phyloP scores from a whole-genome alignment of 2,329 filamentous ascomycete genomes.

The Beauveria varroae region DNA sequence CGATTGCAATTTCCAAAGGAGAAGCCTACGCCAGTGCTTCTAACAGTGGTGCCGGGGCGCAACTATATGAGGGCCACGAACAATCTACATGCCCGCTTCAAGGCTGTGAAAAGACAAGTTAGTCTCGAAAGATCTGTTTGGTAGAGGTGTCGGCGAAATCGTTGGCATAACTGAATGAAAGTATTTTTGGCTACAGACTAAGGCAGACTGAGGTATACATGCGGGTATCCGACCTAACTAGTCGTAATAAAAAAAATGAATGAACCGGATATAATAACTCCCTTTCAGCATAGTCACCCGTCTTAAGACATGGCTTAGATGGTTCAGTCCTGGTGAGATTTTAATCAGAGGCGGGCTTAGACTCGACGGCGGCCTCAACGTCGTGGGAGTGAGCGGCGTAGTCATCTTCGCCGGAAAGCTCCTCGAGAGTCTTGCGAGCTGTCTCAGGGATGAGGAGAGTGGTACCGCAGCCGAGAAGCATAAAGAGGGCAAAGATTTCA shows the following conservation, averaged over 20 bases:
- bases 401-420: slow-evolving; percentile 37
- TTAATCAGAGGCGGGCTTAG: not conserved
- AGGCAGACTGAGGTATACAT: slow-evolving; percentile 6
- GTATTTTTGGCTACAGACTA: not conserved
- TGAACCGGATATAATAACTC: not conserved
- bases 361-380: not conserved
- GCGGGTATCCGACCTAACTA: not conserved
- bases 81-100: slow-evolving; percentile 30
- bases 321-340: not conserved
- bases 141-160: slow-evolving; percentile 41
- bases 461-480: slow-evolving; percentile 63
- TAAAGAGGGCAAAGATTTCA: slow-evolving; percentile 68
- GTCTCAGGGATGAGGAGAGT: slow-evolving; percentile 67
- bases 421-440: slow-evolving; percentile 65
- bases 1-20: too few species aligned
- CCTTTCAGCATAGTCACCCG: not conserved
- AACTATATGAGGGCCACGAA: too few species aligned
- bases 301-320: not conserved
- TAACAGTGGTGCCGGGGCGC: too few species aligned
- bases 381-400: slow-evolving; percentile 9
- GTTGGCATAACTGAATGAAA: slow-evolving; percentile 23
- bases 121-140: slow-evolving; percentile 39
- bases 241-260: not conserved
- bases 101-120: slow-evolving; percentile 38
- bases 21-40: too few species aligned